Evolutionary conservation across 768 basidiomycete genomes (phyloP), one percentile per base, ranked within the genome.

Genomic region (Favolaschia claudopus): DNA sequence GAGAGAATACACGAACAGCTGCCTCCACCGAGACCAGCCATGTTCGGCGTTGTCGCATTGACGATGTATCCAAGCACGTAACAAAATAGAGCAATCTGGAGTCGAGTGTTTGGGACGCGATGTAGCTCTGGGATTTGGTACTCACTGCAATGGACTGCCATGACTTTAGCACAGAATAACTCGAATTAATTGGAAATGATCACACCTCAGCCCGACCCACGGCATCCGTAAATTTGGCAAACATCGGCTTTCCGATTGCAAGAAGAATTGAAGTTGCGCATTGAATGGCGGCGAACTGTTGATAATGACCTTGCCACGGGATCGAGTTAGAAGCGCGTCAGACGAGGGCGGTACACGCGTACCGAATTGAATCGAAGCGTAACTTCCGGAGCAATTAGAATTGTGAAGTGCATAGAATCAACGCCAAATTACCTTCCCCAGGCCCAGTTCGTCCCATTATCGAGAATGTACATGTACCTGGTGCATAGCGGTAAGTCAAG

Each of bases 1-100:
- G 22, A 7, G 13, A 1, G 25, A 31, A 38, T 27, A 8, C 12
- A 61, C 53, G 13, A 10, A 61, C 71, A 56, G 74, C 73, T 50
- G 73, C 76, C 60, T 74, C 75, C 24, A 69, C 58, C 63, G 24
- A 64, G 63, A 22, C 58, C 63, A n/a, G 47, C 63, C 63, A 64
- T 64, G 45, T 60, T 60, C 12, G 63, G 63, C 15, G 63, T 60
- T 5, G 63, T 56, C 10, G 63, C 54, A 31, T 64, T 64, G 39
- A 64, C 29, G 20, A 56, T 56, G 43, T 63, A 63, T 12, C 62
- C 62, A 13, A 64, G 39, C 13, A 64, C 63, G 33, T 64, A 64
- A 49, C 60, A 64, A 19, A 64, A 64, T 2, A 64, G 40, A 4
- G 63, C 63, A 29, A 64, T 22, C 60, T 61, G 38, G 42, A 15